Base-by-base conservation (phyloP, 176 grass and related monocot genomes). In the Cocos nucifera region DNA sequence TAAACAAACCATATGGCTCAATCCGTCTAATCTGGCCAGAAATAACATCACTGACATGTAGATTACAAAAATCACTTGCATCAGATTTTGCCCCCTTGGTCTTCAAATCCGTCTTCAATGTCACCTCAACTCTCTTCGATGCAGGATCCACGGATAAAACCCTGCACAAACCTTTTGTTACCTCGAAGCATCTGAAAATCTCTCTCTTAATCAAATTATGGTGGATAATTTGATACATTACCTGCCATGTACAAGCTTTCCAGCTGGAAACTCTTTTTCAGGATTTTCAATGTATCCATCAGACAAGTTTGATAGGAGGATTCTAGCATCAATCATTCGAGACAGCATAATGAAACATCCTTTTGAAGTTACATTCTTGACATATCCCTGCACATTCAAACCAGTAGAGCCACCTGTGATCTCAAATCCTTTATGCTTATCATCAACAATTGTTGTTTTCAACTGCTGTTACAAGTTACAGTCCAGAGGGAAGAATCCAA, bases 271-370 rank as follows among this genome's bases (percentile, higher is more conserved):
- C 56, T 74, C 84, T 53, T 76, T 91, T 77, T 88, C 75, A 61
- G 92, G 92, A 68, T 88, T 85, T 80, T 82, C 83, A 66, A 91
- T 64, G 49, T 82, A 90, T 59, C 76, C 84, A 82, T 97, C 78
- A 60, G 92, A 90, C 64, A 97, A 73, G 58, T 97, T 86, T 27
- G 87, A 97, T 35, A 97, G 56, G 59, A 82, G 75, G 54, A 91
- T 88, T 63, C 92, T 80, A 73, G 81, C 92, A 20, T 91, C 92
- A 65, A 97, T 51, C 53, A 30, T 58, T 84, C 70, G 75, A 72
- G 92, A 97, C 66, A 97, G 75, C 51, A 85, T 85, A 79, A 97
- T 78, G 59, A 97, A 97, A 77, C 92, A 97, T 58, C 92, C 92
- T 80, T 91, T 97, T 17, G 83, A 17, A 66, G 63, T 88, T 59